Base-by-base conservation (phyloP, 2,329 filamentous ascomycete species). In the Aureobasidium sp. region DNA sequence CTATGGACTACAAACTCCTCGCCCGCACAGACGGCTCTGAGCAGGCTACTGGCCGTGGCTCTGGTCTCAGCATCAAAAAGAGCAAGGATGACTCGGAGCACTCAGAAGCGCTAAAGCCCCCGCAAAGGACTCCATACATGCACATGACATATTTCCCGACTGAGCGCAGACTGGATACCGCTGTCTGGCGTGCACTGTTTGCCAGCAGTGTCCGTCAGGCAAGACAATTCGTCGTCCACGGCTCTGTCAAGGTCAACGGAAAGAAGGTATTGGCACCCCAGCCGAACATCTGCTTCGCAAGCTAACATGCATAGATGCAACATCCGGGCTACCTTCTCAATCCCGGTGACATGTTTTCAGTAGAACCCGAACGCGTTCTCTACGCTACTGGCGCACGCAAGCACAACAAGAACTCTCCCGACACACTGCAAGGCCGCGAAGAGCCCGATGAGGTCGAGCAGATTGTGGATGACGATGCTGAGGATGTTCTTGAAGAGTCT, bases 261-360 rank as follows among this genome's bases (percentile, higher is more conserved):
- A 91, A 96, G 77, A 92, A 91, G 85, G 92, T 95, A 75, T 27
- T 34, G 5, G 1, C 9, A 6, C 14, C 9, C 31, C 12, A 34
- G 55, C 25, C 8, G 8, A 12, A 14, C 5, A 31, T 7, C 31
- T 39, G 14, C 6, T n/a, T n/a, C 14, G 47, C 63, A 58, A 20
- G 65, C 61, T 52, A 15, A 52, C 37, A 34, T 25, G 3, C 61
- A n/a, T 68, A 96, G 93, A 96, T 97, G 89, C 82, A 84, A 66
- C 90, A 94, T 72, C 92, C 94, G 9, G 89, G 91, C 61, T 99
- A 99, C 75, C 86, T 91, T 67, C 84, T 99, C 42, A 99, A 99
- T 75, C 95, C 94, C 2, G 94, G 94, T 68, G 94, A 99, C 74
- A 90, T 99, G 86, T 99, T 99, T 81, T 91, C 96, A 74, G 93